Conservation (phyloP, 495 filamentous ascomycete species). For the Baudoinia panamericana region DNA sequence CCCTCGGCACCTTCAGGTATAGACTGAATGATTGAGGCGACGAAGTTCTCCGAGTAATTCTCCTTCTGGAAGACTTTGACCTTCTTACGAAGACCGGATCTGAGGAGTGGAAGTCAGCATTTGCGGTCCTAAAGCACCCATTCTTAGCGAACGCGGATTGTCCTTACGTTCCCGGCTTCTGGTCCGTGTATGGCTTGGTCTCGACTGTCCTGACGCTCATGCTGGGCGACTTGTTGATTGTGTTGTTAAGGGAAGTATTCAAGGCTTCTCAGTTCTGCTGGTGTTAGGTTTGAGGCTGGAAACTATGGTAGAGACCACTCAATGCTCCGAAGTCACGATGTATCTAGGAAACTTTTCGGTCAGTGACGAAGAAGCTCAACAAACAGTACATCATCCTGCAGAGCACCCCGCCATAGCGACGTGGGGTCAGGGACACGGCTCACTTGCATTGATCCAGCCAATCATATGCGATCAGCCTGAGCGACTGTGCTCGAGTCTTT, state of each 20-base stretch:
- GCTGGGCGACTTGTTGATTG: too few species aligned
- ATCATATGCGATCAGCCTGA: too few species aligned
- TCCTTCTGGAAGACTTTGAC: conserved; percentile 92
- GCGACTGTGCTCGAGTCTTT: too few species aligned
- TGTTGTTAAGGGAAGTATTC: too few species aligned
- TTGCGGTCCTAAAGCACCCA: neutral
- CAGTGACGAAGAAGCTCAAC: neutral
- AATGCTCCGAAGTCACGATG: too few species aligned
- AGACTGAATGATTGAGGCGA: conserved; percentile 82
- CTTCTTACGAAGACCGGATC: conserved; percentile 96
- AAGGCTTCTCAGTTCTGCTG: too few species aligned
- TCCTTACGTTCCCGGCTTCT: conserved; percentile 98
- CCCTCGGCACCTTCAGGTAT: conserved; percentile 88
- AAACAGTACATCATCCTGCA: conserved; percentile 2
- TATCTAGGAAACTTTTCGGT: neutral
- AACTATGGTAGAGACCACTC: too few species aligned
- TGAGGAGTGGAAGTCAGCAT: conserved; percentile 33
- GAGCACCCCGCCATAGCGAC: neutral
- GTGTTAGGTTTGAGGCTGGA: too few species aligned
- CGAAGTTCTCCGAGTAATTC: conserved; percentile 90
- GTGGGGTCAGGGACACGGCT: too few species aligned
- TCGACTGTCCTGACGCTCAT: conserved; percentile 69
- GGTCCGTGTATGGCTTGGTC: conserved; percentile 72
- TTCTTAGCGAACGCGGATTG: neutral
- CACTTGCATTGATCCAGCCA: too few species aligned